Conservation (phyloP, 176 grass and related monocot genomes). For the Otatea glauca region DNA sequence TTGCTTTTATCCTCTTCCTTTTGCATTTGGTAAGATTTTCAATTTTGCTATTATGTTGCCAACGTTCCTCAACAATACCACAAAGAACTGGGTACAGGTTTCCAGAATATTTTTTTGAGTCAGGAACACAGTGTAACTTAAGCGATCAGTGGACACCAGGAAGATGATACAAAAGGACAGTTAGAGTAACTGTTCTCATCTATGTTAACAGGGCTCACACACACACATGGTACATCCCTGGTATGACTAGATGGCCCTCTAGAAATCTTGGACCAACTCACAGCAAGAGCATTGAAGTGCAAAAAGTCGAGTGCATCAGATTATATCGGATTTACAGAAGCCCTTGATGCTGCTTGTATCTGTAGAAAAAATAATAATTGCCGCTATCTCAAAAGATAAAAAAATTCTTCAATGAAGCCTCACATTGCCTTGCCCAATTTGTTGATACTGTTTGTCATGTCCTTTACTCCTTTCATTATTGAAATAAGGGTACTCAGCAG, state of each 20-base stretch:
- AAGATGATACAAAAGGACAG: constrained; percentile 17
- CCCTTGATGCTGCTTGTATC: constrained; percentile 2
- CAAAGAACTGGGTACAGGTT: neutral
- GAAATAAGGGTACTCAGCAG: constrained; percentile 57
- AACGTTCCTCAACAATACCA: neutral
- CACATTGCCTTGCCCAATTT: constrained; percentile 14
- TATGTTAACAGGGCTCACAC: constrained; percentile 16
- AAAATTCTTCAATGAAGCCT: neutral
- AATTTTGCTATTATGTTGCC: neutral
- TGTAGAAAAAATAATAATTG: constrained; percentile 2
- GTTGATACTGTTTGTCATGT: constrained; percentile 32
- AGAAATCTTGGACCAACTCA: neutral
- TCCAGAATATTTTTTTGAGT: neutral
- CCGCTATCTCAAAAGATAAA: neutral
- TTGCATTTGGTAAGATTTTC: no score
- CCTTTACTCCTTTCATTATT: constrained; percentile 29
- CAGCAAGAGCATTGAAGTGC: neutral
- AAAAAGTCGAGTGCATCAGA: neutral
- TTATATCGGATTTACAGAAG: constrained; percentile 9
- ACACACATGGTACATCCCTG: constrained; percentile 23
- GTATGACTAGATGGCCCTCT: constrained; percentile 7
- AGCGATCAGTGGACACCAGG: neutral
- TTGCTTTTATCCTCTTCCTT: neutral
- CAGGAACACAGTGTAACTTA: neutral
- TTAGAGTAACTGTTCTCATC: neutral